Base-by-base conservation (phyloP, 1,284 basidiomycete species). In the Trichosporon asahii region DNA sequence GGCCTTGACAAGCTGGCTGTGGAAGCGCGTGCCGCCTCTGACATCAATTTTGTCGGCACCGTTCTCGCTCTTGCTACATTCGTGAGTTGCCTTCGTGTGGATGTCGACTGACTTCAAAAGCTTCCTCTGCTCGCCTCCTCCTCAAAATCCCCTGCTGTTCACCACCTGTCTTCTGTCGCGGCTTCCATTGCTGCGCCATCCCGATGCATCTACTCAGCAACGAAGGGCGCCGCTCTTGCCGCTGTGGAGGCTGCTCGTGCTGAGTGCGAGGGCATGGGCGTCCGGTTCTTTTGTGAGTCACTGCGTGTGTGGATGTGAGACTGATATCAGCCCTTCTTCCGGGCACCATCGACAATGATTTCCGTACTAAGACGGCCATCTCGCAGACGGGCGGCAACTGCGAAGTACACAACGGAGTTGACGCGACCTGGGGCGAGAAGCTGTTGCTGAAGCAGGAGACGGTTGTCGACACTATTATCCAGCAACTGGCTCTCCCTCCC, bases 131-230 rank as follows among this genome's bases (percentile, higher is more conserved):
- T 97, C 25, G 86, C 88, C 21, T 83, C 85, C 21, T 88, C 89
- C 0, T 95, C 93, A 0, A 70, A 76, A 0, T 86, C 88, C 0
- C 94, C 95, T 0, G 89, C 91, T 0, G 86, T 96, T 53, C 88
- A 92, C 46, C 88, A 95, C 66, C 84, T 96, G 46, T 93, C 92
- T 9, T 93, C 91, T 7, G 86, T 92, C 3, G 94, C 90, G 2
- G 89, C 92, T 0, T 85, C 91, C 8, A 88, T 95, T 29, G 91
- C 94, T 0, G 89, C 94, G 0, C 95, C 95, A 0, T 94, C 92
- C 0, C 90, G 95, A 18, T 85, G 91, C 0, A 84, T 98, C 31
- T 98, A 98, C 81, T 89, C 88, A 0, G 89, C 93, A 0, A 92
- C 91, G 3, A 98, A 98, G 81, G 86, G 90, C 1, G 91, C 92